A percentile compares a stretch with the other conserved stretches of the same genome.
These are phyloP conservation scores for Hyphopichia burtonii DNA, from an alignment of 1,139 yeast genomes.

Conservation along the genomic window DNA sequence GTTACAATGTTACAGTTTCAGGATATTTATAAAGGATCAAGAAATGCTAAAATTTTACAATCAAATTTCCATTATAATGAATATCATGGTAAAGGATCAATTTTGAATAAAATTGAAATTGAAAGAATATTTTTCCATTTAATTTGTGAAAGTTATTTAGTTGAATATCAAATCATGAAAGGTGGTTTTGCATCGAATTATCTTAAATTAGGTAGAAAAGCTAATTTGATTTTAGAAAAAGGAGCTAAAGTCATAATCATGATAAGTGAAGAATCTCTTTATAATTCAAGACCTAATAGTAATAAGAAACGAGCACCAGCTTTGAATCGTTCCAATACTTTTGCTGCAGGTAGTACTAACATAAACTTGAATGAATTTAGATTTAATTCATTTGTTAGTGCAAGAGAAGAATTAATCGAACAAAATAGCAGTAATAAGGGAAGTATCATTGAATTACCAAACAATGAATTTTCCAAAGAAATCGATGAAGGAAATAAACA, in stretches of 20 bases:
- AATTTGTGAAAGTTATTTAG: slow-evolving; percentile 63
- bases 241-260: slow-evolving; percentile 39
- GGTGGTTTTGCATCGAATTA: slow-evolving; percentile 81
- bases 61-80: slow-evolving; percentile 61
- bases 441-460: slow-evolving; percentile 16
- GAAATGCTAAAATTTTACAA: slow-evolving; percentile 55
- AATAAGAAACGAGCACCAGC: not conserved
- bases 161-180: slow-evolving; percentile 71
- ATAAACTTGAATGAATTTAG: slow-evolving; percentile 2
- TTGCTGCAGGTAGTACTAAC: not conserved
- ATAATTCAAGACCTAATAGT: not conserved
- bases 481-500: slow-evolving; percentile 16
- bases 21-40: slow-evolving; percentile 80
- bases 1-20: slow-evolving; percentile 82
- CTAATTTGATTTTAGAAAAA: slow-evolving; percentile 46
- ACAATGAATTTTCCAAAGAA: slow-evolving; percentile 11
- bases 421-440: not conserved
- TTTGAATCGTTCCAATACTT: slow-evolving; percentile 5
- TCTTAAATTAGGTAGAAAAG: slow-evolving; percentile 57
- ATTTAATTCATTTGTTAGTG: slow-evolving; percentile 25
- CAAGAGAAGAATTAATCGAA: slow-evolving; percentile 18
- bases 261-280: slow-evolving; percentile 17
- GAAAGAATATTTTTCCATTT: slow-evolving; percentile 82
- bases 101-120: slow-evolving; percentile 60
- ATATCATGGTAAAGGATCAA: slow-evolving; percentile 71